Percentiles rank a stretch among this genome's conserved stretches.
These are phyloP conservation scores for Dictyostelium intermedium DNA, from an alignment of 78 protist genomes.

Conservation along the genomic window DNA sequence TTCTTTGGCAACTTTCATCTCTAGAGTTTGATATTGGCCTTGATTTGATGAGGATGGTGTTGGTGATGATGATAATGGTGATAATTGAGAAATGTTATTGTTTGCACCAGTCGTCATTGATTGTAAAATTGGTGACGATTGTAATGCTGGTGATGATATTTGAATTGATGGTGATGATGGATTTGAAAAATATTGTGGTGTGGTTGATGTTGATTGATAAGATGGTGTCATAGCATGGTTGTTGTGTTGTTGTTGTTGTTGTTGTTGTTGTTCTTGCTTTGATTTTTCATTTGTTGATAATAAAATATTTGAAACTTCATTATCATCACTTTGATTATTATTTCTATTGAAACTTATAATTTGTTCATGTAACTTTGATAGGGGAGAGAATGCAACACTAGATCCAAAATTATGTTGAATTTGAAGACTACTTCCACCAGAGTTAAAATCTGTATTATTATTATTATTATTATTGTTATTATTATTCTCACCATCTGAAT, in stretches of 20 bases:
- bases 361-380: neutral
- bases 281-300: neutral
- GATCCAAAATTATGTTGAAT: neutral
- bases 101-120: neutral
- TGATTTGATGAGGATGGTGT: neutral
- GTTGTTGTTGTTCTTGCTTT: neutral
- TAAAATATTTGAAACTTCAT: neutral
- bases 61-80: neutral
- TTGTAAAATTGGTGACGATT: neutral
- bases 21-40: neutral
- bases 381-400: neutral
- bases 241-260: neutral
- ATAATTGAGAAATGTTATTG: neutral
- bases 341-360: neutral
- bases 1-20: constrained; percentile 58
- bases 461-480: neutral
- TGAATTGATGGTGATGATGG: constrained; percentile 8
- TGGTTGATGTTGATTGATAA: neutral
- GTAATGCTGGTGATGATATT: neutral
- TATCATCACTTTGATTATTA: neutral
- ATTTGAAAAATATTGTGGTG: neutral
- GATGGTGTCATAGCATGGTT: neutral
- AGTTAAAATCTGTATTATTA: neutral
- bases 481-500: neutral
- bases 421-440: neutral